Conservation (phyloP, 352 stramenopile genomes). For the Phytopythium boreale region DNA sequence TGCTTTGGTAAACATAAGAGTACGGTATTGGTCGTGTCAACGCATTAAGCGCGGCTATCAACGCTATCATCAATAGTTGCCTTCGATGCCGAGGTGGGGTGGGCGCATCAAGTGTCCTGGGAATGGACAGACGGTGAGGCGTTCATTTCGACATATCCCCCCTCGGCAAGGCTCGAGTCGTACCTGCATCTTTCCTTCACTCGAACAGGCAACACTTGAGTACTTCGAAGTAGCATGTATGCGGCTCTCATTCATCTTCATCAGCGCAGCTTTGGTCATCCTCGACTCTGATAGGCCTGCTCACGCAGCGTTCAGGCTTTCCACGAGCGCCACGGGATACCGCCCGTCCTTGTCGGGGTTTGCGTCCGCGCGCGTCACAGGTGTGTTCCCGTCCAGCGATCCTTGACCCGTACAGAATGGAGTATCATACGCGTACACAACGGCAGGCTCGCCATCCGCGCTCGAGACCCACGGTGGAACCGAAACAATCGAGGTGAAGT, state of each 20-base stretch:
- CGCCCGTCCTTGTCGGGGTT: conserved; percentile 7
- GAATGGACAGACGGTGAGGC: too few relatives aligned
- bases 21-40: too few relatives aligned
- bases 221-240: too few relatives aligned
- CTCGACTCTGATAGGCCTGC: neutral
- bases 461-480: conserved; percentile 9
- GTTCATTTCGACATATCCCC: neutral
- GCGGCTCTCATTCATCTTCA: neutral
- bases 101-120: too few relatives aligned
- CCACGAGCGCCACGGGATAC: conserved; percentile 1
- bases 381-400: neutral
- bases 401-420: conserved; percentile 11
- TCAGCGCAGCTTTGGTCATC: neutral
- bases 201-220: too few relatives aligned
- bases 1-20: too few relatives aligned
- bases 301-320: conserved; percentile 1
- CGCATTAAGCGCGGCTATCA: too few relatives aligned
- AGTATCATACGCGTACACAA: conserved; percentile 10
- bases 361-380: neutral
- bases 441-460: neutral
- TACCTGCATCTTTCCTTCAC: neutral
- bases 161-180: too few relatives aligned
- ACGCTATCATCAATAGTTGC: too few relatives aligned
- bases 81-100: too few relatives aligned
- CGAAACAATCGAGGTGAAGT: conserved; percentile 8